These are phyloP conservation scores for Dothiorella sarmentorum DNA, from an alignment of 2,329 filamentous ascomycete species.

Conservation along the genomic window DNA sequence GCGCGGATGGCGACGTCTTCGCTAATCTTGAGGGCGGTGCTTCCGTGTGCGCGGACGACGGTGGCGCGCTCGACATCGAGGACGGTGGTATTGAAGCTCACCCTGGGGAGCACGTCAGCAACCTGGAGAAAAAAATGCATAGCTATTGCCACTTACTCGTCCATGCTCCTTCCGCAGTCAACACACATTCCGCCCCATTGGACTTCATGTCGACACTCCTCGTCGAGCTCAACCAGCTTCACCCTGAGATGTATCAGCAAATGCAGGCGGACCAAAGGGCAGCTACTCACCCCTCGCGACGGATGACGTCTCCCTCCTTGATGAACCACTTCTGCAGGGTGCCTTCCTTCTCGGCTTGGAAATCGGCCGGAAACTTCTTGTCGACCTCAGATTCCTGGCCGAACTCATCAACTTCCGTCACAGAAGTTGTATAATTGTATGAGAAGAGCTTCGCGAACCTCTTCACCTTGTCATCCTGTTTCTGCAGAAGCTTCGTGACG, in stretches of 20 bases:
- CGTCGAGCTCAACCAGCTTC: slow-evolving; percentile 72
- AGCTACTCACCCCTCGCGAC: slow-evolving; percentile 20
- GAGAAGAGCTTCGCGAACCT: slow-evolving; percentile 76
- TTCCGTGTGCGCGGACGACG: slow-evolving; percentile 93
- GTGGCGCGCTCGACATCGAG: slow-evolving; percentile 80
- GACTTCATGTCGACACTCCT: slow-evolving; percentile 85
- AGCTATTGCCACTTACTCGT: slow-evolving; percentile 52
- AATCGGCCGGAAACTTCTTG: slow-evolving; percentile 71
- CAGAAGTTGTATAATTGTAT: slow-evolving; percentile 78
- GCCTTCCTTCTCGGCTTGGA: slow-evolving; percentile 81
- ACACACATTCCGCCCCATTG: slow-evolving; percentile 90
- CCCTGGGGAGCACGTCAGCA: slow-evolving; percentile 34
- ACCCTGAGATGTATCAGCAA: slow-evolving; percentile 39
- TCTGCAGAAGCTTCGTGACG: slow-evolving; percentile 78
- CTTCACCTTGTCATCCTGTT: slow-evolving; percentile 69
- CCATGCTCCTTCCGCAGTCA: slow-evolving; percentile 95
- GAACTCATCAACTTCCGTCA: slow-evolving; percentile 65
- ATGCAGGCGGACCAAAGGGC: not conserved
- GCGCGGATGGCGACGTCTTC: slow-evolving; percentile 73
- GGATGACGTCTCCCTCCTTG: slow-evolving; percentile 55
- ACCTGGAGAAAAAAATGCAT: not conserved
- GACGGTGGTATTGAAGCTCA: slow-evolving; percentile 76
- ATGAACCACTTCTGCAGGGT: slow-evolving; percentile 75
- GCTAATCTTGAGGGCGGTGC: slow-evolving; percentile 82
- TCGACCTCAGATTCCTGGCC: slow-evolving; percentile 68